Percentiles rank a stretch among this genome's conserved stretches.
Conservation (phyloP, 2,329 filamentous ascomycete genomes). For the Hymenotorrendiella dingleyae region DNA sequence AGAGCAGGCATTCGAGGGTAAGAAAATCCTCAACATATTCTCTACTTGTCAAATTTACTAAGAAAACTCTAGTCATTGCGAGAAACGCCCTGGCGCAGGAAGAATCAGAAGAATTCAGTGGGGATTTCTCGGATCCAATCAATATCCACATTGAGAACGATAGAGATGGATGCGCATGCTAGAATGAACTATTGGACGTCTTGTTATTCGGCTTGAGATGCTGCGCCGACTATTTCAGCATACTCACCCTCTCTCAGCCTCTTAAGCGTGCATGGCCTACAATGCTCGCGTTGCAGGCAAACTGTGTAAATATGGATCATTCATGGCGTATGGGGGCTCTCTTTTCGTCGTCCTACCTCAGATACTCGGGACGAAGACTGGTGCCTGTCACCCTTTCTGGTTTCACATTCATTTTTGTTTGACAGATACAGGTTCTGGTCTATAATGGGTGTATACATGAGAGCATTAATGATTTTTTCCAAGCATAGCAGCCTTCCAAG, state of each 20-base stretch:
- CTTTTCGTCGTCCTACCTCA: slow-evolving; percentile 11
- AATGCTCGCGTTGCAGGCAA: not conserved
- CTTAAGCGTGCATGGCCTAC: not conserved
- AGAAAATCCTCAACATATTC: not conserved
- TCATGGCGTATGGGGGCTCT: slow-evolving; percentile 28
- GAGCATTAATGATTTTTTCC: no score
- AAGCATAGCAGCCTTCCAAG: no score
- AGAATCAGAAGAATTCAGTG: slow-evolving; percentile 95
- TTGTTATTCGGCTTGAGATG: slow-evolving; percentile 7
- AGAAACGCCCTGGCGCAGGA: slow-evolving; percentile 93
- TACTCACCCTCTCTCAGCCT: not conserved
- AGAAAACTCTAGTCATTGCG: slow-evolving; percentile 86
- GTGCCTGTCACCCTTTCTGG: no score
- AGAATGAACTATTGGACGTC: slow-evolving; percentile 29
- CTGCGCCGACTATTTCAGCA: slow-evolving; percentile 7
- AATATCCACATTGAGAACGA: slow-evolving; percentile 96
- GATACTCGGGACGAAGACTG: no score
- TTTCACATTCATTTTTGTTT: no score
- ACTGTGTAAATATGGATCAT: slow-evolving; percentile 28
- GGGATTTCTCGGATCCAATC: slow-evolving; percentile 96
- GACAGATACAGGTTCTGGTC: no score
- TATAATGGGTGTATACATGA: no score
- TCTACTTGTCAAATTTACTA: slow-evolving; percentile 6
- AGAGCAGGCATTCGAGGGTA: slow-evolving; percentile 72
- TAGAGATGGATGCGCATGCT: slow-evolving; percentile 90